Evolutionary conservation across 176 grass and related monocot species (phyloP).

Genomic region (Musa troglodytarum): DNA sequence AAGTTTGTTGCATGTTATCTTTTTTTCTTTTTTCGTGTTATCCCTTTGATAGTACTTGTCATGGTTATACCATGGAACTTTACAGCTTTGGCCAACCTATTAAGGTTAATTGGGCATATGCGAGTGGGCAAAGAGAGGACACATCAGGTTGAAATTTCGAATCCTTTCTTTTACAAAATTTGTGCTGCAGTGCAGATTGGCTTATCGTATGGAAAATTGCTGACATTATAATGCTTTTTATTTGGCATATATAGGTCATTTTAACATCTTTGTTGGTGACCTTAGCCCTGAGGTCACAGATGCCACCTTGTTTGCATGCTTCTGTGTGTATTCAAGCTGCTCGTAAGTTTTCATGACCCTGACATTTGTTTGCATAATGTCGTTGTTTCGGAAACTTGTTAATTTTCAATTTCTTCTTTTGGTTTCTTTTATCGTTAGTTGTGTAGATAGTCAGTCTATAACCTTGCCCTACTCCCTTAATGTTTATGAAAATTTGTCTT

Average conservation of each 20-base stretch:
- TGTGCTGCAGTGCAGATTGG: conserved; percentile 7
- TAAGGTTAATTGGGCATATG: conserved; percentile 98
- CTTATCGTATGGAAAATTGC: neutral
- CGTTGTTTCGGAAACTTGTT: neutral
- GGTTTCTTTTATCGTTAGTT: too few species aligned
- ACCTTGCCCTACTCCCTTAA: too few species aligned
- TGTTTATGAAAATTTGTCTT: too few species aligned
- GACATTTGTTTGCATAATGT: neutral
- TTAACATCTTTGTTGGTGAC: conserved; percentile 95
- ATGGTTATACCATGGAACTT: conserved; percentile 4
- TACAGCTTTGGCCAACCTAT: conserved; percentile 86
- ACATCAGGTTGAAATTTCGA: conserved; percentile 65
- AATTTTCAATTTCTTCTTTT: neutral
- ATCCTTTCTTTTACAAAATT: conserved; percentile 15
- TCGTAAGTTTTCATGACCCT: conserved; percentile 54
- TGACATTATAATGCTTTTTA: neutral
- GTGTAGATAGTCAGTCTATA: too few species aligned
- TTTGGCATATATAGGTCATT: conserved; percentile 49
- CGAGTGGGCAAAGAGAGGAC: conserved; percentile 91
- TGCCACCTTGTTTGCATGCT: conserved; percentile 82
- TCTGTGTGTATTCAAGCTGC: conserved; percentile 75
- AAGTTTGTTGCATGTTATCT: conserved; percentile 1
- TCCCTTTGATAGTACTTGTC: conserved; percentile 1
- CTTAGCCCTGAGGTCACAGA: conserved; percentile 95
- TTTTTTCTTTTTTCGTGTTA: too few species aligned